Percentiles rank a stretch among this genome's conserved stretches.
Evolutionary conservation across 108 stramenopile species (phyloP).

Genomic region (Nitzschia sp.): DNA sequence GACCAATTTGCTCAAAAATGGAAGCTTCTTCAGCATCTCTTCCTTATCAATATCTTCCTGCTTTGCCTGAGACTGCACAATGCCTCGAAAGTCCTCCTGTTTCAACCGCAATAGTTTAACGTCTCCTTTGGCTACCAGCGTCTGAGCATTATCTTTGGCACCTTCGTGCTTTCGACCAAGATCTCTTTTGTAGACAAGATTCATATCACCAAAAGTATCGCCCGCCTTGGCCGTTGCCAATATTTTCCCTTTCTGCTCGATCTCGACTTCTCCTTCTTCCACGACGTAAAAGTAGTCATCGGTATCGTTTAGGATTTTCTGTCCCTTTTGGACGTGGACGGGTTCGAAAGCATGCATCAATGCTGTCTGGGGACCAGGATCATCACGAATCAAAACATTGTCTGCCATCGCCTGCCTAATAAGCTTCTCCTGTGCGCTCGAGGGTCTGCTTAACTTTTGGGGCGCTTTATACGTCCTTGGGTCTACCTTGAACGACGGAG

Average conservation of each 20-base stretch:
- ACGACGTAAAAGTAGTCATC: slow-evolving; percentile 66
- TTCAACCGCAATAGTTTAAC: slow-evolving; percentile 73
- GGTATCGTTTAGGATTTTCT: background rate
- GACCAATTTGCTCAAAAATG: slow-evolving; percentile 50
- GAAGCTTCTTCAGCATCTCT: slow-evolving; percentile 65
- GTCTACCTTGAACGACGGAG: slow-evolving; percentile 19
- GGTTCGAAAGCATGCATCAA: slow-evolving; percentile 18
- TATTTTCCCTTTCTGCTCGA: slow-evolving; percentile 54
- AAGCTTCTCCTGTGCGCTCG: background rate
- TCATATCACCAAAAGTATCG: slow-evolving; percentile 63
- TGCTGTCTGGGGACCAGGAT: slow-evolving; percentile 2
- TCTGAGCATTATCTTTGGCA: background rate
- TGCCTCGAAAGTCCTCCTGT: slow-evolving; percentile 66
- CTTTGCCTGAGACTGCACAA: slow-evolving; percentile 67
- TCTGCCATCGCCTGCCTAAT: slow-evolving; percentile 17
- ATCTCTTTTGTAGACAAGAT: slow-evolving; percentile 40
- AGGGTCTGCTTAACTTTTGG: slow-evolving; percentile 4
- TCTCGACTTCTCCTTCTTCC: slow-evolving; percentile 57
- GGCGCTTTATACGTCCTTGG: slow-evolving; percentile 22
- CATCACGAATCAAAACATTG: slow-evolving; percentile 20
- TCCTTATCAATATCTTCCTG: slow-evolving; percentile 49
- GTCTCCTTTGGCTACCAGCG: slow-evolving; percentile 10
- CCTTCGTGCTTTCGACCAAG: background rate
- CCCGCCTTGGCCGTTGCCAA: slow-evolving; percentile 43
- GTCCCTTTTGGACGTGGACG: slow-evolving; percentile 12